phyloP scores from a whole-genome alignment of 805 yeast species.

The Lipomyces lipofer region DNA sequence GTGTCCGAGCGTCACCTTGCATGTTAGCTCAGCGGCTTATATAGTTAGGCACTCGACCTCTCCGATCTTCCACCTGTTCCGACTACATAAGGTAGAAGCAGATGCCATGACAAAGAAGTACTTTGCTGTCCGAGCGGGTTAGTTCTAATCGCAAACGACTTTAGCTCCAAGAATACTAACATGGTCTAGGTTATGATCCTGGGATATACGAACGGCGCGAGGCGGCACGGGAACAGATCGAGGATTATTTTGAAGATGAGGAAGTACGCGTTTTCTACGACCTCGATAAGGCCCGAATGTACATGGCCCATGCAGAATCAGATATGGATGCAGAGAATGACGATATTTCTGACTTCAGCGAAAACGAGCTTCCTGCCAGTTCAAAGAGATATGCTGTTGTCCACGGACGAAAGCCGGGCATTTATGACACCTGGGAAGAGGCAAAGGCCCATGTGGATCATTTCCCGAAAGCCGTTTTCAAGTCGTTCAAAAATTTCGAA shows the following conservation, averaged over 20 bases:
- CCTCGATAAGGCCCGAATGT: background rate
- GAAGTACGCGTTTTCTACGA: slow-evolving; percentile 1
- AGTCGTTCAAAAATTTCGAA: slow-evolving; percentile 49
- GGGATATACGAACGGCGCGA: slow-evolving; percentile 4
- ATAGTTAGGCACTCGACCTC: no score
- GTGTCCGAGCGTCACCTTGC: no score
- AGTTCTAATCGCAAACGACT: no score
- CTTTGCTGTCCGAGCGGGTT: no score
- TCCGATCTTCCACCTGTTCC: no score
- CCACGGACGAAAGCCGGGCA: slow-evolving; percentile 56
- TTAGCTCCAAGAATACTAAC: no score
- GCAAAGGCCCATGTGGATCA: slow-evolving; percentile 52
- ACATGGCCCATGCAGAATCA: background rate
- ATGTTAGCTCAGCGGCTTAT: no score
- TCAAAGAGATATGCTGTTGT: slow-evolving; percentile 56
- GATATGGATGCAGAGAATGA: background rate
- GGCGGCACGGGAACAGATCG: background rate
- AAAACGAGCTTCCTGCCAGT: background rate
- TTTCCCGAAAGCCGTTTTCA: slow-evolving; percentile 55
- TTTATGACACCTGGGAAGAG: slow-evolving; percentile 60
- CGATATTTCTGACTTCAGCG: background rate
- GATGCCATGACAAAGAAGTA: no score
- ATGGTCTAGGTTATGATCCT: slow-evolving; percentile 1
- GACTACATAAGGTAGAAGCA: no score
- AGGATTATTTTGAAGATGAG: background rate